A percentile compares a stretch with the other conserved stretches of the same genome.
phyloP scores from a whole-genome alignment of 495 filamentous ascomycete species.

The Penicillium steckii region DNA sequence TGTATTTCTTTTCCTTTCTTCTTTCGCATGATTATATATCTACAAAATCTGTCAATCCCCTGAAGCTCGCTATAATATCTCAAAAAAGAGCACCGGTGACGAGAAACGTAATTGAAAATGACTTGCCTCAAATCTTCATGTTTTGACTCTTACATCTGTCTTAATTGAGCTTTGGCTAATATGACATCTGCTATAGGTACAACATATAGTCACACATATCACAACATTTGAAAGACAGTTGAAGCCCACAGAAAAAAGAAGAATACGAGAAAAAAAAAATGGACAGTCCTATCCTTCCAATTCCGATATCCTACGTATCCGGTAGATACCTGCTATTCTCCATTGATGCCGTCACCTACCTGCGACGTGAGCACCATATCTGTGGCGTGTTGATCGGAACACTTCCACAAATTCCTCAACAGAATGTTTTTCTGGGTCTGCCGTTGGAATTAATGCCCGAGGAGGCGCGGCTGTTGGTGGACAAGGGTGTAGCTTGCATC shows the following conservation, averaged over 20 bases:
- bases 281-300: conserved; percentile 49
- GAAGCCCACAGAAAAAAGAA: conserved; percentile 3
- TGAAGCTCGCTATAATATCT: conserved; percentile 55
- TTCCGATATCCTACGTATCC: conserved; percentile 81
- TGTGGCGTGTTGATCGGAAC: conserved; percentile 84
- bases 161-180: conserved; percentile 16
- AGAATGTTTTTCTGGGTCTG: conserved; percentile 90
- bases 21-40: conserved; percentile 68
- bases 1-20: conserved; percentile 4
- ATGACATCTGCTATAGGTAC: neutral
- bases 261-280: conserved; percentile 21
- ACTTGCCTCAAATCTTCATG: conserved; percentile 17
- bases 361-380: conserved; percentile 80
- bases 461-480: conserved; percentile 80
- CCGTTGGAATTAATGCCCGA: conserved; percentile 89
- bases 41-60: conserved; percentile 89
- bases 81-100: conserved; percentile 45
- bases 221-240: neutral
- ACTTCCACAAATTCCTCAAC: conserved; percentile 86
- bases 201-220: conserved; percentile 14
- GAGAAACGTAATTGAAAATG: conserved; percentile 52
- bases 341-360: conserved; percentile 73
- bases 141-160: neutral
- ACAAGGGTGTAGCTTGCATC: conserved; percentile 74
- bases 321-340: conserved; percentile 89